phyloP scores from a whole-genome alignment of 305 asterid species.

The Euphrasia arctica region DNA sequence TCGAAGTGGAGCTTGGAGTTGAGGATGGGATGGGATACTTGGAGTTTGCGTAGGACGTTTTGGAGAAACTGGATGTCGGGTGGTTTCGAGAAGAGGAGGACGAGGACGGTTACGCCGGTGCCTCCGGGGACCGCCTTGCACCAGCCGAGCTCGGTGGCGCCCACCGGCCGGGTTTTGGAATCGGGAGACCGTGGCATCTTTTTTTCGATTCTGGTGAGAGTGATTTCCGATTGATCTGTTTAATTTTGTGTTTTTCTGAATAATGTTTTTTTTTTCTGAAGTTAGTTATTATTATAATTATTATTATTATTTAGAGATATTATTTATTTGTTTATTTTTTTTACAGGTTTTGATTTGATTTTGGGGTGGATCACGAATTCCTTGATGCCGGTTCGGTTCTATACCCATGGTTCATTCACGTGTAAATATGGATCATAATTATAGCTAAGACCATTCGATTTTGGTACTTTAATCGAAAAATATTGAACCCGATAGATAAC shows the following conservation, averaged over 20 bases:
- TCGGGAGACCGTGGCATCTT: neutral
- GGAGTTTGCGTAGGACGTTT: conserved; percentile 56
- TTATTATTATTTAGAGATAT: too few relatives aligned
- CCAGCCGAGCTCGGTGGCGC: conserved; percentile 85
- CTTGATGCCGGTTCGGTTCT: too few relatives aligned
- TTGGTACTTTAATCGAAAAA: too few relatives aligned
- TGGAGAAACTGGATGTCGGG: conserved; percentile 42
- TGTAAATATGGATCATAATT: too few relatives aligned
- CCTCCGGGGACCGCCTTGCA: conserved; percentile 89
- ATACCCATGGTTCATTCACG: too few relatives aligned
- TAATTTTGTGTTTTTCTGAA: neutral
- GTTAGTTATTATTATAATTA: too few relatives aligned
- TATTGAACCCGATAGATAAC: too few relatives aligned
- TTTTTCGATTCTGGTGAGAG: conserved; percentile 16
- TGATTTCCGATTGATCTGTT: neutral
- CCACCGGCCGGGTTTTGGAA: conserved; percentile 42
- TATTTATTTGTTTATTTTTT: too few relatives aligned
- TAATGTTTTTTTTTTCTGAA: too few relatives aligned
- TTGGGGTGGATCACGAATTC: too few relatives aligned
- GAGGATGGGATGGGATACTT: conserved; percentile 71
- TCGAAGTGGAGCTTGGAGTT: conserved; percentile 58
- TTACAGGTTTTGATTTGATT: too few relatives aligned
- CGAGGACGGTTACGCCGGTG: conserved; percentile 75
- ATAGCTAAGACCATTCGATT: too few relatives aligned
- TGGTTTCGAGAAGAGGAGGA: conserved; percentile 55